phyloP scores from a whole-genome alignment of 108 stramenopile genomes.

The Nitzschia sp. region DNA sequence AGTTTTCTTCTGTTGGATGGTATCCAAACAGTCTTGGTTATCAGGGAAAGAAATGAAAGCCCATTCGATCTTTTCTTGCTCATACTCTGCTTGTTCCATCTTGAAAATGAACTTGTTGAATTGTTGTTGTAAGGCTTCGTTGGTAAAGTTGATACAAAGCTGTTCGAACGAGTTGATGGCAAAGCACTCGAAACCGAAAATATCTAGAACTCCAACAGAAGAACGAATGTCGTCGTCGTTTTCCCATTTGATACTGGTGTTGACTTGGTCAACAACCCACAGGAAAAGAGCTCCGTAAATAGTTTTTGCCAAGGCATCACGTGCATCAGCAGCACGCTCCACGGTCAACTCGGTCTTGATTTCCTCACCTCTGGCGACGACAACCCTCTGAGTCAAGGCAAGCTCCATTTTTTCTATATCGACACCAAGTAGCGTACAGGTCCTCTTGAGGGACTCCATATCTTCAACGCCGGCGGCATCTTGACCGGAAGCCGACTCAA shows the following conservation, averaged over 20 bases:
- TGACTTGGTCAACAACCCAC: slow-evolving; percentile 87
- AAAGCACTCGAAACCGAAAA: slow-evolving; percentile 99
- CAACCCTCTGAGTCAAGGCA: slow-evolving; percentile 77
- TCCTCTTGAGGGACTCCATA: slow-evolving; percentile 55
- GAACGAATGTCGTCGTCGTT: slow-evolving; percentile 73
- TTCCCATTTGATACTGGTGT: slow-evolving; percentile 83
- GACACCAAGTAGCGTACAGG: slow-evolving; percentile 82
- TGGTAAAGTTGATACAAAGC: slow-evolving; percentile 99
- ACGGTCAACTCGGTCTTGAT: slow-evolving; percentile 73
- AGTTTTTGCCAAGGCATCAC: slow-evolving; percentile 95
- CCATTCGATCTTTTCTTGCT: slow-evolving; percentile 84
- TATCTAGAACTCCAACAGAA: slow-evolving; percentile 96
- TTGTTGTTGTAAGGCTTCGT: slow-evolving; percentile 99
- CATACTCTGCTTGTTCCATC: slow-evolving; percentile 97
- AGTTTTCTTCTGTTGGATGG: slow-evolving; percentile 90
- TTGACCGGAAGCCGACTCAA: slow-evolving; percentile 60
- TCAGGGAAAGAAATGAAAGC: slow-evolving; percentile 93
- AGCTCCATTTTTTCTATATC: slow-evolving; percentile 66
- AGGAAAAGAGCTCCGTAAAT: slow-evolving; percentile 90
- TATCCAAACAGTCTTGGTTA: slow-evolving; percentile 97
- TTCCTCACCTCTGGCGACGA: slow-evolving; percentile 80
- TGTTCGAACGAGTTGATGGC: slow-evolving; percentile 96
- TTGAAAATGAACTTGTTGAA: slow-evolving; percentile 99
- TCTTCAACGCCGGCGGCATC: slow-evolving; percentile 71
- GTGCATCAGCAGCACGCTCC: slow-evolving; percentile 81